Evolutionary conservation across 208 protist genomes (phyloP).

Genomic region (Trichomonas gallinae): DNA sequence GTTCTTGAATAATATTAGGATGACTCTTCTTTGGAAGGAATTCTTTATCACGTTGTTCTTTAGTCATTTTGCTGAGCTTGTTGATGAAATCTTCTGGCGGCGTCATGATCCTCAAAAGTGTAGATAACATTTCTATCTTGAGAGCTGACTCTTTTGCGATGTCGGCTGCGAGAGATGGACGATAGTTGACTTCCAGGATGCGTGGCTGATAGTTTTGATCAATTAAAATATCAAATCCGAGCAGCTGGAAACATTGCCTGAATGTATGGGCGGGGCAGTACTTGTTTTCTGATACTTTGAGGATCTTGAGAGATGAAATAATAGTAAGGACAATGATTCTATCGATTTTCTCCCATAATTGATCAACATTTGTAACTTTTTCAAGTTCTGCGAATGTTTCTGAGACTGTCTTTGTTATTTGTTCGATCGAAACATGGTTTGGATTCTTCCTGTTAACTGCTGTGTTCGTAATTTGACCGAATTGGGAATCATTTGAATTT

Average conservation of each 20-base stretch:
- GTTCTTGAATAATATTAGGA: too few species aligned
- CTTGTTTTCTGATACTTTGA: neutral
- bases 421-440: neutral
- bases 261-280: neutral
- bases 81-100: neutral
- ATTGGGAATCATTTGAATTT: constrained; percentile 33
- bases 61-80: too few species aligned
- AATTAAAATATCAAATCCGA: constrained; percentile 39
- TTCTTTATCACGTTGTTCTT: too few species aligned
- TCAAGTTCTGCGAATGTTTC: constrained; percentile 28
- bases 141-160: neutral
- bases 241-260: constrained; percentile 30
- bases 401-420: constrained; percentile 46
- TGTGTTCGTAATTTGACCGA: constrained; percentile 13
- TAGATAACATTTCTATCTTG: neutral
- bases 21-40: too few species aligned
- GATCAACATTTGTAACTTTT: neutral
- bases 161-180: constrained; percentile 53
- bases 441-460: neutral
- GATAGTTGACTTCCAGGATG: constrained; percentile 38
- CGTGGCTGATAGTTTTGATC: constrained; percentile 32
- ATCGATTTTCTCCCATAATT: neutral
- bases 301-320: neutral
- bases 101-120: neutral
- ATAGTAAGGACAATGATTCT: neutral